Percentiles rank a stretch among this genome's conserved stretches.
Evolutionary conservation across 192 early-diverging fungal genomes (phyloP).

Genomic region (Backusella tarrabulga): DNA sequence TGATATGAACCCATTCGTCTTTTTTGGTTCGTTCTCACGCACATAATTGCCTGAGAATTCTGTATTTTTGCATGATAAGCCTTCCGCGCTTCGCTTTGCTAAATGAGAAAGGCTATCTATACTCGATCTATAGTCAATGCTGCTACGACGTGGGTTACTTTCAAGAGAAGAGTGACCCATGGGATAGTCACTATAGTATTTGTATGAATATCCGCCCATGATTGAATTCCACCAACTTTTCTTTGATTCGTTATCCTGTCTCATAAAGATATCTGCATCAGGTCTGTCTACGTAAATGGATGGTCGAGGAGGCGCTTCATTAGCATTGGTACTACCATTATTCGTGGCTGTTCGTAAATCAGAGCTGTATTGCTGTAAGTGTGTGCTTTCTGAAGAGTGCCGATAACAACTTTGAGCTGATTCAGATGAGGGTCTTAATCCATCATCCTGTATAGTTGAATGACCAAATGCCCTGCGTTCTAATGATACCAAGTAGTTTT

Average conservation of each 20-base stretch:
- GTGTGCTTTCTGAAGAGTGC: not conserved
- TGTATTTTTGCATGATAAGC: slow-evolving; percentile 12
- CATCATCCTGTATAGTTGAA: not conserved
- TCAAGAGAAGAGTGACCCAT: slow-evolving; percentile 8
- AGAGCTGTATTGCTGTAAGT: slow-evolving; percentile 29
- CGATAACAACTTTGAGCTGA: not conserved
- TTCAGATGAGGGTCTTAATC: slow-evolving; percentile 18
- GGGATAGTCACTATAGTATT: slow-evolving; percentile 10
- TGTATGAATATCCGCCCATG: slow-evolving; percentile 29
- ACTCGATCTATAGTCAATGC: slow-evolving; percentile 30
- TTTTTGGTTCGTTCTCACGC: not conserved
- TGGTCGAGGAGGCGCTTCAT: slow-evolving; percentile 13
- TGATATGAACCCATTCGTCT: slow-evolving; percentile 13
- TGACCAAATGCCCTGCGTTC: slow-evolving; percentile 29
- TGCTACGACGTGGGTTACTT: slow-evolving; percentile 1
- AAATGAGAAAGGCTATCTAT: slow-evolving; percentile 24
- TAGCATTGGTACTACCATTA: slow-evolving; percentile 6
- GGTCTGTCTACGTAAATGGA: slow-evolving; percentile 19
- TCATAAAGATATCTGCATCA: slow-evolving; percentile 19
- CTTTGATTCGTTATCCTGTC: slow-evolving; percentile 31
- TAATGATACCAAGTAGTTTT: slow-evolving; percentile 32
- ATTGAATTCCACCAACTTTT: slow-evolving; percentile 37
- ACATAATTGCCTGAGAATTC: not conserved
- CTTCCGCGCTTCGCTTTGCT: slow-evolving; percentile 24
- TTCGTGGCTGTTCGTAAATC: slow-evolving; percentile 27